Conservation (phyloP, 768 basidiomycete species). For the Tulasnella sp. region DNA sequence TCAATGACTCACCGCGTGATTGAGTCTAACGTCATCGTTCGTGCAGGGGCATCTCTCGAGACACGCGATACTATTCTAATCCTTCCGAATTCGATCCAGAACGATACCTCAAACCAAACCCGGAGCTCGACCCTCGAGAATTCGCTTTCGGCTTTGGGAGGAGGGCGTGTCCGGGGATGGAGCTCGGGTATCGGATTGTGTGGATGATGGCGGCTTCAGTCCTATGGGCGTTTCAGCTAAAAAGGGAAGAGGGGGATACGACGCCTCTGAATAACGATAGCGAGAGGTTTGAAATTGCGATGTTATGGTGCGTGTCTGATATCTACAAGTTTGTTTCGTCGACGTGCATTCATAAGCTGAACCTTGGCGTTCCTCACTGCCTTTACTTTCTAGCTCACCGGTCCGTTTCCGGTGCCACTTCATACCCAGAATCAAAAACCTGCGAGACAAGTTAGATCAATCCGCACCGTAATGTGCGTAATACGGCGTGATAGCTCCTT, state of each 20-base stretch:
- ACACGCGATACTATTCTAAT: neutral
- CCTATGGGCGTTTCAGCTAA: neutral
- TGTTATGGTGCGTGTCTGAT: neutral
- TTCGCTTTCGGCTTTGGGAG: slow-evolving; percentile 1
- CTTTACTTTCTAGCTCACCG: neutral
- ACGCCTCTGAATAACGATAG: neutral
- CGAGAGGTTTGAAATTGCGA: neutral
- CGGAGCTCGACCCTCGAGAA: neutral
- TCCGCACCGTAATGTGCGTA: neutral
- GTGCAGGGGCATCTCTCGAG: neutral
- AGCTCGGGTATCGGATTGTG: neutral
- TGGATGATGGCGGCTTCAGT: neutral
- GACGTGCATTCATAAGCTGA: neutral
- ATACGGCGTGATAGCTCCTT: too few relatives aligned
- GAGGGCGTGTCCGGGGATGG: neutral
- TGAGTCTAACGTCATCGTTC: neutral
- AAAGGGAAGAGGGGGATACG: neutral
- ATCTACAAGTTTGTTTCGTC: neutral
- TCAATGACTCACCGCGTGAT: neutral
- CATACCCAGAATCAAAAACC: neutral
- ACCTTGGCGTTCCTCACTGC: neutral
- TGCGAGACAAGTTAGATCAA: neutral
- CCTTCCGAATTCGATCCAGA: slow-evolving; percentile 9
- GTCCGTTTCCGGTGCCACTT: neutral
- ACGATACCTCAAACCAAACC: neutral